phyloP scores from a whole-genome alignment of 2,329 filamentous ascomycete genomes.

The Boeremia lycopersici region DNA sequence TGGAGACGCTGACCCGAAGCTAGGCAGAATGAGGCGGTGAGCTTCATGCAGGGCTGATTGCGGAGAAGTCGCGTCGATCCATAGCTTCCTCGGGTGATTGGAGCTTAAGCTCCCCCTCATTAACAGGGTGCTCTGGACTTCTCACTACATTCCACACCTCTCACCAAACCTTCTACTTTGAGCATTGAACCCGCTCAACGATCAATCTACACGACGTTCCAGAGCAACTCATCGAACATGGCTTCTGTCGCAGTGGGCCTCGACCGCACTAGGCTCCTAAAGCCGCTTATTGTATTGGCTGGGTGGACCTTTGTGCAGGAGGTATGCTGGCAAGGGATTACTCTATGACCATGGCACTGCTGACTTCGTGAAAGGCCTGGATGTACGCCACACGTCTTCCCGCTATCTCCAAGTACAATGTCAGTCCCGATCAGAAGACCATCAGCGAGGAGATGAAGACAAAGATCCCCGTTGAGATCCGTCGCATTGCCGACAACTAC shows the following conservation, averaged over 20 bases:
- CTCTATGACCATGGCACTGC: neutral
- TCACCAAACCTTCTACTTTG: conserved; percentile 4
- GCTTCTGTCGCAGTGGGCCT: conserved; percentile 17
- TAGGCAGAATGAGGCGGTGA: conserved; percentile 6
- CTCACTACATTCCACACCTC: conserved; percentile 4
- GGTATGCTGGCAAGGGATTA: neutral
- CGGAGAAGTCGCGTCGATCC: conserved; percentile 8
- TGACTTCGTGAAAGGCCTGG: conserved; percentile 3
- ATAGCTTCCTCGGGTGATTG: conserved; percentile 6
- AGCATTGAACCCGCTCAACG: neutral
- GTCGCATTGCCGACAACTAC: conserved; percentile 16
- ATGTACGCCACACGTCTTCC: conserved; percentile 17
- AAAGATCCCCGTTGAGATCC: conserved; percentile 15
- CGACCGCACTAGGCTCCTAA: conserved; percentile 16
- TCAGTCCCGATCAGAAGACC: conserved; percentile 6
- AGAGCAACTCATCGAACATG: conserved; percentile 1
- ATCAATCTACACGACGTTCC: neutral
- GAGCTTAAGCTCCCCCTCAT: conserved; percentile 1
- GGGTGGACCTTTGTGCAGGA: conserved; percentile 19
- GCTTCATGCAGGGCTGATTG: conserved; percentile 5
- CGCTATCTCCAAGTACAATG: conserved; percentile 14
- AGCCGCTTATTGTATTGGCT: conserved; percentile 15
- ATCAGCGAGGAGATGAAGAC: conserved; percentile 11
- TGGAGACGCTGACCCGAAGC: conserved; percentile 7
- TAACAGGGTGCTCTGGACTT: conserved; percentile 11